Conservation (phyloP, 164 flowering plant genomes). For the Chimonanthus salicifolius region DNA sequence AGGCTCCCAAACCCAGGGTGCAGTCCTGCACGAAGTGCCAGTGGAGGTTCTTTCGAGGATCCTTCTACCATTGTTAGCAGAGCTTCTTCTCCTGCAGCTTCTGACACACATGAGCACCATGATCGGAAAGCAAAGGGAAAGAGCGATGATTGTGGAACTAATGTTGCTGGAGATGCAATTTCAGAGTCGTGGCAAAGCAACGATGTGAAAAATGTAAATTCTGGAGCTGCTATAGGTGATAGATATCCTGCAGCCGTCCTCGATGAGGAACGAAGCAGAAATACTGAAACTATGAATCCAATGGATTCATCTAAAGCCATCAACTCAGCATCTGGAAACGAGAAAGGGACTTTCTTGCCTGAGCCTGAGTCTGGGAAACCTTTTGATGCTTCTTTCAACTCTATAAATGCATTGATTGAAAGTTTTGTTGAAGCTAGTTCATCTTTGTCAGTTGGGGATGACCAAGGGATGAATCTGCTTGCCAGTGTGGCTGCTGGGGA, state of each 20-base stretch:
- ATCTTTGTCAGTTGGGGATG: slow-evolving; percentile 52
- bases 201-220: slow-evolving; percentile 46
- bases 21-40: slow-evolving; percentile 42
- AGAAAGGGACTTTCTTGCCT: neutral
- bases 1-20: slow-evolving; percentile 63
- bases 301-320: slow-evolving; percentile 13
- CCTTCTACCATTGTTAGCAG: slow-evolving; percentile 29
- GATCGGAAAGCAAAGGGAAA: slow-evolving; percentile 46
- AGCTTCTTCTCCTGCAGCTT: slow-evolving; percentile 49
- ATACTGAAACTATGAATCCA: slow-evolving; percentile 22
- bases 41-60: slow-evolving; percentile 42
- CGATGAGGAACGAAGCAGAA: slow-evolving; percentile 33
- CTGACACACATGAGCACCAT: slow-evolving; percentile 49
- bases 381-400: slow-evolving; percentile 40
- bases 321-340: slow-evolving; percentile 22
- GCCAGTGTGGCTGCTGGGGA: slow-evolving; percentile 96
- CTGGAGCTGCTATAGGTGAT: slow-evolving; percentile 53
- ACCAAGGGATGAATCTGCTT: slow-evolving; percentile 85
- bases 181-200: slow-evolving; percentile 58
- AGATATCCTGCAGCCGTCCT: slow-evolving; percentile 35
- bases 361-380: slow-evolving; percentile 29
- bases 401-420: slow-evolving; percentile 58
- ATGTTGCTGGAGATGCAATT: slow-evolving; percentile 35
- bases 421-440: slow-evolving; percentile 52
- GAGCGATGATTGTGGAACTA: slow-evolving; percentile 33